A percentile compares a stretch with the other conserved stretches of the same genome.
These are phyloP conservation scores for Eucalyptus cloeziana DNA, from an alignment of 345 rosid species.

Conservation along the genomic window DNA sequence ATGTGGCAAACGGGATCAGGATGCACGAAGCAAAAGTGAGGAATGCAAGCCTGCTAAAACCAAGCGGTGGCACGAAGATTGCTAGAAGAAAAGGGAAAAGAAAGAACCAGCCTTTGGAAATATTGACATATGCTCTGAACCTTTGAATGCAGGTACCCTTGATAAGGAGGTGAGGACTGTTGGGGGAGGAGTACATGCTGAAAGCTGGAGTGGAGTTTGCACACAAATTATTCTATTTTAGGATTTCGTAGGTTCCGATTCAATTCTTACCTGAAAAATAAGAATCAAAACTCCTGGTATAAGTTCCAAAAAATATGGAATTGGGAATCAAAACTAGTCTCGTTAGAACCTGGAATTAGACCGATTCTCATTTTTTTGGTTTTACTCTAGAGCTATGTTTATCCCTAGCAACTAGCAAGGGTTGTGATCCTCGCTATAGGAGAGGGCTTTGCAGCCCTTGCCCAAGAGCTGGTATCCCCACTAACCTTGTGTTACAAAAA, in stretches of 20 bases:
- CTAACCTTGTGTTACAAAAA: fast-evolving
- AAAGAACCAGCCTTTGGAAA: no score
- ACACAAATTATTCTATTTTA: no score
- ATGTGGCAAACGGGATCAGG: not conserved
- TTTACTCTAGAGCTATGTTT: not conserved
- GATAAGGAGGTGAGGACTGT: no score
- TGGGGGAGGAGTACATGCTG: no score
- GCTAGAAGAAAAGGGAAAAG: no score
- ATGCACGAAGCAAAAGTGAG: not conserved
- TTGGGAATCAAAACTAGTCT: not conserved
- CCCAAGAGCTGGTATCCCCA: fast-evolving
- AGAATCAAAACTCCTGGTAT: no score
- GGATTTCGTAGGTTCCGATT: no score
- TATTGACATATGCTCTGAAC: no score
- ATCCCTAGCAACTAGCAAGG: not conserved
- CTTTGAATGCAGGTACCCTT: no score
- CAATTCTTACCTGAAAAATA: no score
- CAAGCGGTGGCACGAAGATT: no score
- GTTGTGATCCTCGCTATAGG: not conserved
- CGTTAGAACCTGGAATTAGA: fast-evolving
- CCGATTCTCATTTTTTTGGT: fast-evolving
- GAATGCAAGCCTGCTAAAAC: not conserved
- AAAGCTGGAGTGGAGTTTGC: no score
- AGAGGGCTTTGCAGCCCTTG: fast-evolving
- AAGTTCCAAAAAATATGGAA: not conserved